These are phyloP conservation scores for maize (Zea mays) DNA, from an alignment of 176 grass and related monocot species.

Conservation along the genomic window Zm-B73-REFERENCE-NAM-5.0 NC_050102.1:178204001-178204500, in stretches of 20 bases:
- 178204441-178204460: conserved; percentile 64
- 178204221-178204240: background rate
- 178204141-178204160: conserved; percentile 46
- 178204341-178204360: conserved; percentile 19
- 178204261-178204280: conserved; percentile 36
- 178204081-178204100: background rate
- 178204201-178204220: conserved; percentile 43
- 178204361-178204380: conserved; percentile 54
- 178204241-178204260: background rate
- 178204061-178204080: background rate
- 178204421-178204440: conserved; percentile 48
- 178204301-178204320: conserved; percentile 35
- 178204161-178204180: conserved; percentile 51
- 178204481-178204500: conserved; percentile 30
- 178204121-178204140: conserved; percentile 35
- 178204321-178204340: conserved; percentile 25
- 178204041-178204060: conserved; percentile 38
- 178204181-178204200: conserved; percentile 30
- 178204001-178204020: conserved; percentile 45
- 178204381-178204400: conserved; percentile 29
- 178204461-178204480: conserved; percentile 49
- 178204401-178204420: conserved; percentile 46
- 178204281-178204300: conserved; percentile 48
- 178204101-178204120: conserved; percentile 29
- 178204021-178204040: conserved; percentile 33